Evolutionary conservation across 73 alveolate genomes (phyloP), one percentile per base, ranked within the genome.

Genomic region (Paramecium biaurelia): DNA sequence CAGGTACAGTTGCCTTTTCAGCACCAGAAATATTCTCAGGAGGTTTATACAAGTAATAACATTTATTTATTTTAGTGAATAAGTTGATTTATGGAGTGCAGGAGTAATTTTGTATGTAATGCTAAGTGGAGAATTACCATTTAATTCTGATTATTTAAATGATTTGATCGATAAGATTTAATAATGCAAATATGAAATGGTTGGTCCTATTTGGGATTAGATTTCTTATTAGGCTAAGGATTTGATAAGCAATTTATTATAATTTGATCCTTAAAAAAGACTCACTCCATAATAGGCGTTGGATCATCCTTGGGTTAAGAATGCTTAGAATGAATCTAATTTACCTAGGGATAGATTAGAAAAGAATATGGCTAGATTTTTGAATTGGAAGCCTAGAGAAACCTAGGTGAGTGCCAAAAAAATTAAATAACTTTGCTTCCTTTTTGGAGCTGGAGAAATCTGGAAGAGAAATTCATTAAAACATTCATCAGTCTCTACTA

Each of bases 11-110:
- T 1, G 85, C 94, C 7, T 89, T 89, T 89, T 89, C 94, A 41
- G 94, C 94, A 8, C 94, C 94, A 37, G 94, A 89, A 28, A 89
- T 89, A 41, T 89, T 89, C 24, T 89, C 94, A 26, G 94, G 87
- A 72, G 79, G 94, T 34, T 30, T 87, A 20, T 89, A 58, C 63
- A 70, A 67, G 70, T 72, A 86, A 12, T 14, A 18, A 67, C 18
- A 20, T 67, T 34, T 9, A 37, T 24, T 37, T 37, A 41, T 28
- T n/a, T 20, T 37, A 74, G 72, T 70, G 94, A 89, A 70, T 70
- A 76, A 38, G 87, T 89, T 1, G 94, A 89, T 43, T 58, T 89
- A 82, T 89, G 94, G 94, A 89, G 94, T 45, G 94, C 94, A 30
- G 94, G 94, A 18, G 94, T 89, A 4, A 82, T 89, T 1, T 67